Evolutionary conservation across 495 filamentous ascomycete species (phyloP).

Genomic region (Beverwykella pulmonaria): DNA sequence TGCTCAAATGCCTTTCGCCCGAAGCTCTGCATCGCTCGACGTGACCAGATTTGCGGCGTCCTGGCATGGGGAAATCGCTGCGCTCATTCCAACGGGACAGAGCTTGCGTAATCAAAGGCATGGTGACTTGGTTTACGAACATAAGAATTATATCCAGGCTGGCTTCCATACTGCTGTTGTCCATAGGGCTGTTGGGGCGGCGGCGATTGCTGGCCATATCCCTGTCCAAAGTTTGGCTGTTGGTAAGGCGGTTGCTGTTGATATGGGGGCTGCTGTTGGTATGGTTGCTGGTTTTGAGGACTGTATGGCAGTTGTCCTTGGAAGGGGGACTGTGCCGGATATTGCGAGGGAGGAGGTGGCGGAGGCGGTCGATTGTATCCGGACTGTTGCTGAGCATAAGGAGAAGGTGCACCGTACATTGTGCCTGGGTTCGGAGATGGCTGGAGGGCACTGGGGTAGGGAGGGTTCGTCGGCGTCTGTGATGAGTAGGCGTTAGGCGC

Average conservation of each 20-base stretch:
- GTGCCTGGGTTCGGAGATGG: constrained; percentile 1
- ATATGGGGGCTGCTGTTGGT: constrained; percentile 30
- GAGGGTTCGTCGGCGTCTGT: constrained; percentile 28
- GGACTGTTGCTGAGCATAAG: constrained; percentile 29
- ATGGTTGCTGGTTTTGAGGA: constrained; percentile 16
- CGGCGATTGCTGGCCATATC: neutral
- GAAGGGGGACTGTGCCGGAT: constrained; percentile 2
- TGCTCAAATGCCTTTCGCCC: neutral
- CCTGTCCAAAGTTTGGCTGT: constrained; percentile 5
- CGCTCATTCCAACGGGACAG: neutral
- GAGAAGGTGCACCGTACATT: constrained; percentile 16
- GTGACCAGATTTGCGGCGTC: neutral
- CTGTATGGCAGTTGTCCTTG: constrained; percentile 2
- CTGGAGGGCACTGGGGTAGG: constrained; percentile 27
- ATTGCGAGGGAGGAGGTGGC: constrained; percentile 16
- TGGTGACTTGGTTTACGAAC: constrained; percentile 1
- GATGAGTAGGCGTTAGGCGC: constrained; percentile 29
- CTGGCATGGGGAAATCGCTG: no score
- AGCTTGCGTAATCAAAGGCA: neutral
- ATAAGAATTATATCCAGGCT: constrained; percentile 16
- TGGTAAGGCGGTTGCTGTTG: constrained; percentile 26
- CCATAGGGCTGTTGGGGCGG: constrained; percentile 19
- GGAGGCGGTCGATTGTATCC: constrained; percentile 35
- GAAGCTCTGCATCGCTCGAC: constrained; percentile 1
- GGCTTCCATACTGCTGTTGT: neutral